Percentiles rank a stretch among this genome's conserved stretches.
Conservation (phyloP, 108 stramenopile genomes). For the Aurantiochytrium sp. region DNA sequence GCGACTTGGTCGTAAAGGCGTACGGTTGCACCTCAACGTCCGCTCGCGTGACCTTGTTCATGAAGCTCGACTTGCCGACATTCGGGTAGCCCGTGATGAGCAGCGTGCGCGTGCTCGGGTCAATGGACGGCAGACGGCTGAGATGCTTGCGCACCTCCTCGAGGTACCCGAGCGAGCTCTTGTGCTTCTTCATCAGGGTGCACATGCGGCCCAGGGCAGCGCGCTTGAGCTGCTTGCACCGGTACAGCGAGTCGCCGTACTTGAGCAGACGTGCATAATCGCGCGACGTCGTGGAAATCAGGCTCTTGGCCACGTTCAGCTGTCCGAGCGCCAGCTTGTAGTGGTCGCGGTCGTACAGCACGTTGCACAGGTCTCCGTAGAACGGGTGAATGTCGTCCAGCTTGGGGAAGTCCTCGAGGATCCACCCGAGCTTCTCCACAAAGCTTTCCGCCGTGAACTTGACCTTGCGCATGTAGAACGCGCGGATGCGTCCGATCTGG, state of each 20-base stretch:
- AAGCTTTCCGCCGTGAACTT: conserved; percentile 97
- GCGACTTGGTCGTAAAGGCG: conserved; percentile 97
- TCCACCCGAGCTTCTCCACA: conserved; percentile 73
- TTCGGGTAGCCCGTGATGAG: conserved; percentile 95
- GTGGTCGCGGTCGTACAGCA: conserved; percentile 96
- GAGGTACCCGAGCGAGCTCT: conserved; percentile 82
- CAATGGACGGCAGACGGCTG: conserved; percentile 87
- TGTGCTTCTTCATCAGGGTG: conserved; percentile 93
- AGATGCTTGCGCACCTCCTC: conserved; percentile 98
- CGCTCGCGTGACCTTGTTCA: conserved; percentile 99
- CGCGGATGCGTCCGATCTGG: conserved; percentile 88
- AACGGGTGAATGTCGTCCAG: conserved; percentile 98
- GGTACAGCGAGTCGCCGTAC: conserved; percentile 93
- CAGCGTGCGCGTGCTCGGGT: conserved; percentile 95
- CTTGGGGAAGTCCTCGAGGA: conserved; percentile 91
- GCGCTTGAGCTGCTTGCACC: conserved; percentile 97
- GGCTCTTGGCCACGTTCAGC: conserved; percentile 85
- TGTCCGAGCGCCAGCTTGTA: conserved; percentile 99
- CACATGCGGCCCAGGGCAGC: conserved; percentile 98
- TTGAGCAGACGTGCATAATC: conserved; percentile 97
- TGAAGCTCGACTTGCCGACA: conserved; percentile 94
- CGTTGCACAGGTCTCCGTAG: conserved; percentile 97
- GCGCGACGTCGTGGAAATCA: conserved; percentile 76
- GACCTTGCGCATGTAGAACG: conserved; percentile 98
- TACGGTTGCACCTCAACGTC: conserved; percentile 99